phyloP scores from a whole-genome alignment of 441 rosid species.

The Geranium incanum region DNA sequence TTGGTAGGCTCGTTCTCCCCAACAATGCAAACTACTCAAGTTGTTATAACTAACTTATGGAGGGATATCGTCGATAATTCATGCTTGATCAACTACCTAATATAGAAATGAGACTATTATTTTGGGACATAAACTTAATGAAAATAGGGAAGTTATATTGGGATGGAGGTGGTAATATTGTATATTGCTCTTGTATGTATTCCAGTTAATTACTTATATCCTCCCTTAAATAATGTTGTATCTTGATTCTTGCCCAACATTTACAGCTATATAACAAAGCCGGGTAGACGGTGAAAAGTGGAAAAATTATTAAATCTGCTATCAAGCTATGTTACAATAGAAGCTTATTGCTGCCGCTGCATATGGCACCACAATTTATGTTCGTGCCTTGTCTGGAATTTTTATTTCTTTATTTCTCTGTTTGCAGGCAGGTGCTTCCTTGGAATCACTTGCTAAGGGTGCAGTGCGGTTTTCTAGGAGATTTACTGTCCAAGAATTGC shows the following conservation, averaged over 20 bases:
- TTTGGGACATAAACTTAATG: no score
- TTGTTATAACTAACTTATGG: no score
- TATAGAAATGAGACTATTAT: no score
- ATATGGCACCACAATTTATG: neutral
- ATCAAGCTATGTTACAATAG: neutral
- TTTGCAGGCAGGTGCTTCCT: constrained; percentile 77
- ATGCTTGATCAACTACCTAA: no score
- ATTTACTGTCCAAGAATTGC: constrained; percentile 58
- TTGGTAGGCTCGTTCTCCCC: no score
- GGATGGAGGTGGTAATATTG: neutral
- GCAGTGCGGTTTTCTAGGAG: constrained; percentile 68
- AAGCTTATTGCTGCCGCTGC: constrained; percentile 2
- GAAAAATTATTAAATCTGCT: neutral
- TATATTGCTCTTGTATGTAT: neutral
- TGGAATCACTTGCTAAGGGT: constrained; percentile 85
- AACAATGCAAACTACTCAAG: no score
- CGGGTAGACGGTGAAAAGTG: neutral
- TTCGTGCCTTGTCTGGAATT: neutral
- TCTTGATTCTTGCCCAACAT: neutral
- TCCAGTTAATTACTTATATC: neutral
- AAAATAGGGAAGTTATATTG: no score
- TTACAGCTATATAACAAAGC: neutral
- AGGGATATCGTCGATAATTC: no score
- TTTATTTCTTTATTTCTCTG: constrained; percentile 14
- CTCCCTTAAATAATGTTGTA: neutral